Percentiles rank a stretch among this genome's conserved stretches.
Conservation (phyloP, 2,329 filamentous ascomycete species). For the Beauveria caledonica region DNA sequence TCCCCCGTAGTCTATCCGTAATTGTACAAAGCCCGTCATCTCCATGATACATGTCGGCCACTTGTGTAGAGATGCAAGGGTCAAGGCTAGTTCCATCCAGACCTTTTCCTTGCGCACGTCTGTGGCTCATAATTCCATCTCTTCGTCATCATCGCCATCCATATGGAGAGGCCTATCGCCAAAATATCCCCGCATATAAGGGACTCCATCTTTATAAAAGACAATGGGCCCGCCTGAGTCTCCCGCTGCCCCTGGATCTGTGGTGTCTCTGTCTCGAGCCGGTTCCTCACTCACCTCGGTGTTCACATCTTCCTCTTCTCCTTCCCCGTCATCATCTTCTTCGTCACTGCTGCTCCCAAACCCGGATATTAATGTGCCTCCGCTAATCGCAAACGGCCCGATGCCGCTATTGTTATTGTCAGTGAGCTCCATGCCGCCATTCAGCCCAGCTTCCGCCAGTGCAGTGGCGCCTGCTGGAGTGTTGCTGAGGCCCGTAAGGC, state of each 20-base stretch:
- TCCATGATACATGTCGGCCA: neutral
- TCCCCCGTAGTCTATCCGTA: slow-evolving; percentile 4
- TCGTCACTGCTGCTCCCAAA: slow-evolving; percentile 95
- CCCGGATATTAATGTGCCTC: slow-evolving; percentile 72
- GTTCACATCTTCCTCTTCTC: slow-evolving; percentile 67
- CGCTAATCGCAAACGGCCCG: slow-evolving; percentile 63
- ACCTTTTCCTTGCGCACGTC: neutral
- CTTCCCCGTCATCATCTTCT: slow-evolving; percentile 90
- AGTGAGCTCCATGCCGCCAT: slow-evolving; percentile 61
- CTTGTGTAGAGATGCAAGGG: neutral
- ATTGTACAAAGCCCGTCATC: neutral
- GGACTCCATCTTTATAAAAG: neutral
- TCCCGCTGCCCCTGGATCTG: neutral
- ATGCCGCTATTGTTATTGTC: slow-evolving; percentile 59
- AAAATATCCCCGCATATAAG: slow-evolving; percentile 4
- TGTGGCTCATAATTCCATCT: slow-evolving; percentile 8
- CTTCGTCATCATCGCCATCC: slow-evolving; percentile 5
- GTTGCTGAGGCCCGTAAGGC: slow-evolving; percentile 37
- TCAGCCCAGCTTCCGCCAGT: slow-evolving; percentile 73
- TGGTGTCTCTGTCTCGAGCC: slow-evolving; percentile 3
- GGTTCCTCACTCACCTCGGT: slow-evolving; percentile 51
- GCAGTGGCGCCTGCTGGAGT: slow-evolving; percentile 50
- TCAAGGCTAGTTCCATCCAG: neutral
- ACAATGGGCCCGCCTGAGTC: neutral
- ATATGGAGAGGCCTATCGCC: neutral